Percentiles rank a stretch among this genome's conserved stretches.
Evolutionary conservation across 2,329 filamentous ascomycete genomes (phyloP).

Genomic region (Aspergillus luchuensis): DNA sequence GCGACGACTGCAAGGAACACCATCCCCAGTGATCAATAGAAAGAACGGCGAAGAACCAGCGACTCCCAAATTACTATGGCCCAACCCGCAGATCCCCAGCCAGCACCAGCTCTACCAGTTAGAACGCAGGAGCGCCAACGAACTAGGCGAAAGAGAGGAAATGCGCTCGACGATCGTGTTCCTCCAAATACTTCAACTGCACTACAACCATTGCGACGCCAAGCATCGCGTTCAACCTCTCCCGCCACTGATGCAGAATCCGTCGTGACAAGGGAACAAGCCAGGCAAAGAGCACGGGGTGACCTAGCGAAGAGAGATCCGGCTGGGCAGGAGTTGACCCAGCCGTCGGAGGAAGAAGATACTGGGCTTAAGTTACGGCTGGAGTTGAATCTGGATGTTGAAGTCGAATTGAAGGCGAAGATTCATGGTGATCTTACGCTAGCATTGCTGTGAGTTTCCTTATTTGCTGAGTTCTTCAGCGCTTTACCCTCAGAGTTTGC

Average conservation of each 20-base stretch:
- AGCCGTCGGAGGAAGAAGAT: conserved; percentile 1
- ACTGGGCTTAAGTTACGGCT: conserved; percentile 60
- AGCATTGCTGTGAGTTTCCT: conserved; percentile 67
- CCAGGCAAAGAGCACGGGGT: neutral
- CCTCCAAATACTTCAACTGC: neutral
- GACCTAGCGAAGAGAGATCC: neutral
- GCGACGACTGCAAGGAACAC: no score
- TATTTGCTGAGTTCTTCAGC: neutral
- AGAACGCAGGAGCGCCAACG: neutral
- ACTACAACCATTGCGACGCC: neutral
- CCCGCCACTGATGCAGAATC: neutral
- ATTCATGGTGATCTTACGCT: conserved; percentile 83
- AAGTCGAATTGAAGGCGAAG: conserved; percentile 81
- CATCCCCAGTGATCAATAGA: no score
- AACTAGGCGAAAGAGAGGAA: neutral
- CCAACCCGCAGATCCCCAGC: no score
- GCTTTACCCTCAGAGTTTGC: no score
- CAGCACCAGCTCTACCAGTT: neutral
- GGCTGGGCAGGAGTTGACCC: neutral
- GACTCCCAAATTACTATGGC: no score
- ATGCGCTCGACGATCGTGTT: neutral
- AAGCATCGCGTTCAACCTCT: neutral
- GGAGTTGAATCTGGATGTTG: conserved; percentile 78
- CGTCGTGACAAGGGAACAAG: neutral
- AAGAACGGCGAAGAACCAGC: no score